Percentiles rank a stretch among this genome's conserved stretches.
These are phyloP conservation scores for Populus hybrid DNA, from an alignment of 441 rosid genomes.

Conservation along the genomic window DNA sequence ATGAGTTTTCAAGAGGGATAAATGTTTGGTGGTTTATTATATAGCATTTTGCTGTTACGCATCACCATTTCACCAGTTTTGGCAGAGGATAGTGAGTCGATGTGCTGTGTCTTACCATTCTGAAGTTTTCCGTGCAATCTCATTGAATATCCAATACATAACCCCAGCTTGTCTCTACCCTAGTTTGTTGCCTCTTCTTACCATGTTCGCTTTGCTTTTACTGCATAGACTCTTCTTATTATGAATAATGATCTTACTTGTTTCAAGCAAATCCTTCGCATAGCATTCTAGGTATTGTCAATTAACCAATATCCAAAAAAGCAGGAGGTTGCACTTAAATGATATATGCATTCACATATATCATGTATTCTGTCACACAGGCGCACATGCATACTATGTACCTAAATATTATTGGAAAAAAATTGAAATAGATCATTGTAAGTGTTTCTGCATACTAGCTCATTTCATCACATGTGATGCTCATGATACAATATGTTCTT, in stretches of 20 bases:
- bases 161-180: background rate
- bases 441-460: background rate
- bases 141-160: background rate
- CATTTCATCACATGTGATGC: background rate
- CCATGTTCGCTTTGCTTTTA: background rate
- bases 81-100: background rate
- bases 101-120: background rate
- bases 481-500: background rate
- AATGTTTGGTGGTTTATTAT: background rate
- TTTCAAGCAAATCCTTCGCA: background rate
- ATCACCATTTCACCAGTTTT: background rate
- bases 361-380: background rate
- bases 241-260: background rate
- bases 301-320: background rate
- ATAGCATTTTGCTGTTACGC: background rate
- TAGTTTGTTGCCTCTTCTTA: background rate
- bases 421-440: background rate
- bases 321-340: background rate
- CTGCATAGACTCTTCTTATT: background rate
- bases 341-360: background rate
- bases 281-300: background rate
- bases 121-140: background rate
- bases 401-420: background rate
- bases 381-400: background rate
- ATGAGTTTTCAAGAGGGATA: background rate